Evolutionary conservation across 208 protist genomes (phyloP).

Genomic region (Leptomonas pyrrhocoris): DNA sequence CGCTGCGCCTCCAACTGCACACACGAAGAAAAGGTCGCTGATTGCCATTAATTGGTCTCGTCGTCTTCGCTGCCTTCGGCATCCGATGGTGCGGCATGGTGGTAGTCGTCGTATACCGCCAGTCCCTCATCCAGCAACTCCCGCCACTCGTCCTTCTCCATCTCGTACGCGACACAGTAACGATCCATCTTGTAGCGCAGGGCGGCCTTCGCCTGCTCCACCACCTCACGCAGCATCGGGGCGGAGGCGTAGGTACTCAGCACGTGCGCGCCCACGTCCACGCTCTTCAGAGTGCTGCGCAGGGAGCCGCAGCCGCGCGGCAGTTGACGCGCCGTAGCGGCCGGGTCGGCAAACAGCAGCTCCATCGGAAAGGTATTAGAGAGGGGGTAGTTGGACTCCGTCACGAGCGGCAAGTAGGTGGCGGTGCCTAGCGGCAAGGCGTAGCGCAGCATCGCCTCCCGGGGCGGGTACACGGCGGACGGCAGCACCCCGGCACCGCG

Average conservation of each 20-base stretch:
- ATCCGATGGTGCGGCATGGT: constrained; percentile 51
- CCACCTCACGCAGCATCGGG: constrained; percentile 52
- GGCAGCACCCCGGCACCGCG: constrained; percentile 65
- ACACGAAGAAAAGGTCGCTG: too few species aligned
- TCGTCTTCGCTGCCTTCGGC: constrained; percentile 33
- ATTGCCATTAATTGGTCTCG: constrained; percentile 14
- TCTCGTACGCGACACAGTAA: constrained; percentile 53
- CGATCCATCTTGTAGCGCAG: constrained; percentile 45
- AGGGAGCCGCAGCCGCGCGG: constrained; percentile 8
- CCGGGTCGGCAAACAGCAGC: constrained; percentile 47
- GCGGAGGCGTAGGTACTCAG: constrained; percentile 71
- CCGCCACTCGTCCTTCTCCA: constrained; percentile 80
- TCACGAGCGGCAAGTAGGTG: constrained; percentile 71
- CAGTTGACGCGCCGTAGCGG: constrained; percentile 7
- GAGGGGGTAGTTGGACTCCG: constrained; percentile 62
- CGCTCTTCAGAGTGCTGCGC: constrained; percentile 17
- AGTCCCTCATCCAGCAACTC: constrained; percentile 70
- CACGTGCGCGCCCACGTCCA: constrained; percentile 72
- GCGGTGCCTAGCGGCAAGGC: constrained; percentile 61
- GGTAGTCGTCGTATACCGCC: constrained; percentile 75
- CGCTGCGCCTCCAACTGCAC: too few species aligned
- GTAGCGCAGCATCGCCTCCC: constrained; percentile 84
- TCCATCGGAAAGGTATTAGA: constrained; percentile 68
- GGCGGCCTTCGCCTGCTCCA: constrained; percentile 38
- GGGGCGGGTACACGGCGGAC: constrained; percentile 50